Evolutionary conservation across 176 grass and related monocot species (phyloP), one percentile per base, ranked within the genome.

Genomic region (Oropetium thomaeum): DNA sequence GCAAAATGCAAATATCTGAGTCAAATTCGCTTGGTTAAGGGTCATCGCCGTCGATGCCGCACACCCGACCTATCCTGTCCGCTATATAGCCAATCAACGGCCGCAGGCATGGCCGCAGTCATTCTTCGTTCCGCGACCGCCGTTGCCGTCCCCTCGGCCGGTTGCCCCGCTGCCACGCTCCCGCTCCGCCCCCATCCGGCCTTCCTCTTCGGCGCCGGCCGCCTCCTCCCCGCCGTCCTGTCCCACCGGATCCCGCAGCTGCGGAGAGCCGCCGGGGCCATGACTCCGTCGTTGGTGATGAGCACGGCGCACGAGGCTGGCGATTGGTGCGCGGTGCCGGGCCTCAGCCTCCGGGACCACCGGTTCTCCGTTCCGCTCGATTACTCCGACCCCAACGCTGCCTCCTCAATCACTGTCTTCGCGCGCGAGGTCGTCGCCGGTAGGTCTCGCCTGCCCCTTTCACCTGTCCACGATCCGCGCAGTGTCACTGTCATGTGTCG

Each of bases 341-440:
- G 87, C 67, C 89, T 95, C 74, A 92, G 84, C 67, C 87, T 98
- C 67, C 87, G 89, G 3, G 96, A 95, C n/a, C 91, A 98, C 78
- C 87, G 91, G 17, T 95, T 98, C 65, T 30, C 72, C 35, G 91
- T 98, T 41, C 96, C 96, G 30, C 92, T 94, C 52, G 96, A 98
- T 58, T 84, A 98, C 79, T 85, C 84, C 69, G 57, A 58, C 22
- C 2, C 81, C 14, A 29, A 39, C 47, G 14, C 45, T 5, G 26
- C 57, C 8, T 25, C 54, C 39, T 49, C 38, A 20, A 94, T 98
- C 91, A 77, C 89, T 71, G 91, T 98, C 26, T 98, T 94, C 77
- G 91, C 79, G 37, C 90, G 96, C 19, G 96, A 98, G 84, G 87
- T 94, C 65, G 91, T 94, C 57, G 89, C 75, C 32, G 89, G 95